These are phyloP conservation scores for Acer negundo DNA, from an alignment of 345 rosid genomes.

Conservation along the genomic window DNA sequence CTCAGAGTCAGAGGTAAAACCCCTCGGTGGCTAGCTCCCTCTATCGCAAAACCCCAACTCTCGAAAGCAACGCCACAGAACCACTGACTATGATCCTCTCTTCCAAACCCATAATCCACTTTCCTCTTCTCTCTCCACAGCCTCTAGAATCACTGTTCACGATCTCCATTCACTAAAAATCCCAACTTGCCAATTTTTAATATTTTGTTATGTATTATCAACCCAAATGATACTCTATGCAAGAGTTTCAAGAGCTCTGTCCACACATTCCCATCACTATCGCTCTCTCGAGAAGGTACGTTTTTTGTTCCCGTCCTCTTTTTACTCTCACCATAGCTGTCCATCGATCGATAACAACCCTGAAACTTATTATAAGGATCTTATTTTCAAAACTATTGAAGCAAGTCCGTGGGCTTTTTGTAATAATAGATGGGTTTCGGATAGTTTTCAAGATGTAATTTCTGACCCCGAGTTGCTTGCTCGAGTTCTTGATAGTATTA, in stretches of 20 bases:
- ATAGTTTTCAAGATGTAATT: conserved; percentile 42
- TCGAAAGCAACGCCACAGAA: not conserved
- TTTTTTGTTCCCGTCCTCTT: conserved; percentile 31
- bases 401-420: conserved; percentile 38
- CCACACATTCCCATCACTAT: conserved; percentile 18
- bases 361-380: conserved; percentile 49
- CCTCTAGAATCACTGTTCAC: not conserved
- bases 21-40: not conserved
- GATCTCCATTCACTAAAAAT: not conserved
- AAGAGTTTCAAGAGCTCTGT: conserved; percentile 62
- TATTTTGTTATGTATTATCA: conserved; percentile 16
- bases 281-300: conserved; percentile 36
- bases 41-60: not conserved
- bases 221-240: conserved; percentile 64
- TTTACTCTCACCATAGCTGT: conserved; percentile 24
- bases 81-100: not conserved
- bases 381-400: conserved; percentile 44
- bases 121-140: not conserved
- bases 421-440: conserved; percentile 43
- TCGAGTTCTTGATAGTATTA: conserved; percentile 47
- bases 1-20: not conserved
- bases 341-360: conserved; percentile 8
- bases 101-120: not conserved
- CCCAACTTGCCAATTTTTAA: not conserved
- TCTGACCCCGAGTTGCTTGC: conserved; percentile 52